These are phyloP conservation scores for Chaetoscypha palmicola DNA, from an alignment of 2,329 filamentous ascomycete genomes.

Conservation along the genomic window DNA sequence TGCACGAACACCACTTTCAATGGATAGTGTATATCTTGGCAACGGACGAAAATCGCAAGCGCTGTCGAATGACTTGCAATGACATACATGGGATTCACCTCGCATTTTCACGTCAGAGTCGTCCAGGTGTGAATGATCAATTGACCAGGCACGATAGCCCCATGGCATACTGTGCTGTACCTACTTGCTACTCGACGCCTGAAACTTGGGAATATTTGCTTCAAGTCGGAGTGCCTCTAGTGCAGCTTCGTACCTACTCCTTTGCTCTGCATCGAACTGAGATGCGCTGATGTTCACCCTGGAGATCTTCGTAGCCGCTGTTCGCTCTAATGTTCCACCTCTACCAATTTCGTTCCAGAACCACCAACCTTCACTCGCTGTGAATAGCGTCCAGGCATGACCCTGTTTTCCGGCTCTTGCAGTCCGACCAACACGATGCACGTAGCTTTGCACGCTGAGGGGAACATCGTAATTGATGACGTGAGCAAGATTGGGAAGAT, in stretches of 20 bases:
- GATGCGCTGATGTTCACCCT: constrained; percentile 37
- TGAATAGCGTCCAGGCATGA: constrained; percentile 79
- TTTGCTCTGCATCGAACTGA: constrained; percentile 34
- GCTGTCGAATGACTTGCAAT: no score
- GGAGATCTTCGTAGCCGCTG: constrained; percentile 35
- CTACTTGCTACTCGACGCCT: not conserved
- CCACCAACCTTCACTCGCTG: constrained; percentile 72
- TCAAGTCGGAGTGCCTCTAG: constrained; percentile 34
- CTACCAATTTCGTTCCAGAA: constrained; percentile 80
- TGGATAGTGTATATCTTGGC: no score
- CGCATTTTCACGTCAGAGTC: no score
- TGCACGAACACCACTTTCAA: no score
- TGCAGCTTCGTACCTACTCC: constrained; percentile 42
- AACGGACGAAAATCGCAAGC: no score
- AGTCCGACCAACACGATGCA: constrained; percentile 87
- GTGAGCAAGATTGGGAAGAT: constrained; percentile 70
- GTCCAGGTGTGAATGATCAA: no score
- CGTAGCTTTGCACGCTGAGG: constrained; percentile 70
- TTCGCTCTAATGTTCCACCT: constrained; percentile 42
- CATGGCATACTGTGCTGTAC: no score
- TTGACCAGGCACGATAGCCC: no score
- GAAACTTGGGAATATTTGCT: constrained; percentile 5
- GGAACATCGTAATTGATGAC: constrained; percentile 95
- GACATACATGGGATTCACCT: no score
- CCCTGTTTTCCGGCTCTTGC: constrained; percentile 72